These are phyloP conservation scores for Sporothrix pseudoabietina DNA, from an alignment of 2,329 filamentous ascomycete genomes.

Conservation along the genomic window DNA sequence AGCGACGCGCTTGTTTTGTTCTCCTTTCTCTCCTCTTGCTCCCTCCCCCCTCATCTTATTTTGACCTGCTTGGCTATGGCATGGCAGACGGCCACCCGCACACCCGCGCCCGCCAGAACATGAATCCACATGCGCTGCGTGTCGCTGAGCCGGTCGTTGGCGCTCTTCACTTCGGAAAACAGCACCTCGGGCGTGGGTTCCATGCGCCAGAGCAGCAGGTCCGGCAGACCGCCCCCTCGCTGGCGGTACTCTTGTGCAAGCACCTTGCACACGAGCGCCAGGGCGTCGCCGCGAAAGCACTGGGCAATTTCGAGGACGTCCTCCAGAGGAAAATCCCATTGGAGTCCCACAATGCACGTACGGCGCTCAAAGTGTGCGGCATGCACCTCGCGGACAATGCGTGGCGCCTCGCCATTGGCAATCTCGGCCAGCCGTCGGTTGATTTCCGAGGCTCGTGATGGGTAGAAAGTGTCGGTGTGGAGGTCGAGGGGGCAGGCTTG, in stretches of 20 bases:
- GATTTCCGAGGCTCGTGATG: conserved; percentile 82
- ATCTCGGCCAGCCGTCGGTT: conserved; percentile 85
- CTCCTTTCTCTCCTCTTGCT: background rate
- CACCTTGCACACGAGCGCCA: conserved; percentile 86
- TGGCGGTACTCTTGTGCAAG: conserved; percentile 93
- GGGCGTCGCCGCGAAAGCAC: conserved; percentile 77
- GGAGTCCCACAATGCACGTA: conserved; percentile 87
- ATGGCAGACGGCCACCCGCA: conserved; percentile 80
- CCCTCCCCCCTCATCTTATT: background rate
- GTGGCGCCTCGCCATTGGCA: conserved; percentile 73
- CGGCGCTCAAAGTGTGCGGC: conserved; percentile 66
- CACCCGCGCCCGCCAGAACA: conserved; percentile 80
- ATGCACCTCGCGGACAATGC: conserved; percentile 69
- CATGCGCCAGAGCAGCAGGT: conserved; percentile 82
- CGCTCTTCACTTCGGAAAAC: conserved; percentile 79
- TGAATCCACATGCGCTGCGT: conserved; percentile 97
- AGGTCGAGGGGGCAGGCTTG: conserved; percentile 93
- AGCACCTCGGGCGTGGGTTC: conserved; percentile 48
- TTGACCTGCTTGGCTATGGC: conserved; percentile 58
- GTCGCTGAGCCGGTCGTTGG: conserved; percentile 92
- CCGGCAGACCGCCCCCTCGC: conserved; percentile 83
- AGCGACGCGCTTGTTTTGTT: conserved; percentile 6
- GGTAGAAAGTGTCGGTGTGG: conserved; percentile 90
- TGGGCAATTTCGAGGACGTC: conserved; percentile 77
- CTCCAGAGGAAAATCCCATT: conserved; percentile 81